phyloP scores from a whole-genome alignment of 805 yeast genomes.

The Cyberlindnera mrakii region DNA sequence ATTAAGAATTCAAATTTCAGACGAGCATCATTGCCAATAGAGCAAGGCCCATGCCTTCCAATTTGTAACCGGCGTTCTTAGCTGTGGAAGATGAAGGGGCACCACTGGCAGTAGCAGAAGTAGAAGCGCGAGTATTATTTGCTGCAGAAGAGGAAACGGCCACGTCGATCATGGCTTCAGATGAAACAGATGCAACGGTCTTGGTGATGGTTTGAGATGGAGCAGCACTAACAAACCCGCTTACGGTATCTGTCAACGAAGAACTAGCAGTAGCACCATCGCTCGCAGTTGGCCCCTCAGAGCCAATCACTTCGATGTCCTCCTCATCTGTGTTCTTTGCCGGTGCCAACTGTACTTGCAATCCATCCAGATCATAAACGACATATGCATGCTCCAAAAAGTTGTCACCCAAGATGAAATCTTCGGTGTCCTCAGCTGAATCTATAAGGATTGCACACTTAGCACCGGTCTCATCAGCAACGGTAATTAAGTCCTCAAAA shows the following conservation, averaged over 20 bases:
- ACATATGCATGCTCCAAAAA: constrained; percentile 60
- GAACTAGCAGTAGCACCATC: background rate
- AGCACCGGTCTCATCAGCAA: background rate
- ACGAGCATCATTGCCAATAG: too few relatives aligned
- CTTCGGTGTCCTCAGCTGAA: constrained; percentile 23
- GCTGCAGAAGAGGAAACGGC: too few relatives aligned
- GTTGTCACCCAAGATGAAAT: constrained; percentile 55
- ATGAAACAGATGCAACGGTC: background rate
- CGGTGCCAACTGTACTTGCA: constrained; percentile 48
- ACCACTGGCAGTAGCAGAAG: too few relatives aligned
- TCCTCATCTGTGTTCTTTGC: background rate
- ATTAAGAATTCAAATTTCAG: too few relatives aligned
- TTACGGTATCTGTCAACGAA: background rate
- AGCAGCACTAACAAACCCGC: background rate
- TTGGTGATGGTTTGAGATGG: background rate
- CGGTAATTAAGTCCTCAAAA: background rate
- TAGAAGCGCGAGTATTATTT: too few relatives aligned
- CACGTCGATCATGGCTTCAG: too few relatives aligned
- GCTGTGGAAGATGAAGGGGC: too few relatives aligned
- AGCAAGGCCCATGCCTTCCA: too few relatives aligned
- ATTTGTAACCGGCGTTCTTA: too few relatives aligned
- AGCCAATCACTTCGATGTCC: constrained; percentile 1
- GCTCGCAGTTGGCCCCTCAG: background rate
- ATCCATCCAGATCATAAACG: constrained; percentile 58
- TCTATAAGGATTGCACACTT: constrained; percentile 6